Evolutionary conservation across 1,284 basidiomycete species (phyloP).

Genomic region (Chalciporus piperatoides): DNA sequence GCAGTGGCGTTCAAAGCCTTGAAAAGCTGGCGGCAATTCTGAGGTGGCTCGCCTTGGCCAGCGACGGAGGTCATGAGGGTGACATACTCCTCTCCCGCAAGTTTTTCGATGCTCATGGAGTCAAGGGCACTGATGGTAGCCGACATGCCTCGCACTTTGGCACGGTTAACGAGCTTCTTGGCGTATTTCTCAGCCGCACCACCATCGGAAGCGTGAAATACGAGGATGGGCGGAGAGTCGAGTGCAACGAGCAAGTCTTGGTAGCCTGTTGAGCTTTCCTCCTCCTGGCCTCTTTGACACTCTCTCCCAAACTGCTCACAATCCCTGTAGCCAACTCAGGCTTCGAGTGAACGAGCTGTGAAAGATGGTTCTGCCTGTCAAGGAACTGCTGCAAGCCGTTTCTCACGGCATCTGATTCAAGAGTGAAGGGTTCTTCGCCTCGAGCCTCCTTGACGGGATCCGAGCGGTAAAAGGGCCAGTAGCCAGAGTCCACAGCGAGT

Average conservation of each 20-base stretch:
- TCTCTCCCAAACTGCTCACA: conserved; percentile 82
- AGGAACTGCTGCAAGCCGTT: conserved; percentile 94
- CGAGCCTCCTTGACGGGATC: conserved; percentile 78
- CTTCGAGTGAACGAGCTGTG: conserved; percentile 79
- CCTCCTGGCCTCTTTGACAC: conserved; percentile 80
- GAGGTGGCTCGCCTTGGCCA: conserved; percentile 97
- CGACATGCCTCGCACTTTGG: conserved; percentile 82
- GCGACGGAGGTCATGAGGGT: conserved; percentile 92
- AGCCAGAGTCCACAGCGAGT: conserved; percentile 92
- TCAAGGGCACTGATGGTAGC: conserved; percentile 73
- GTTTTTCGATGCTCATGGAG: conserved; percentile 70
- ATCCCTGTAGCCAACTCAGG: conserved; percentile 84
- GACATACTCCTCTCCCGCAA: conserved; percentile 79
- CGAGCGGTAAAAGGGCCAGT: conserved; percentile 99
- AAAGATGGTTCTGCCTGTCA: conserved; percentile 94
- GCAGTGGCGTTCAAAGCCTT: conserved; percentile 79
- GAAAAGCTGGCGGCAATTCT: conserved; percentile 90
- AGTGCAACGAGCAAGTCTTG: conserved; percentile 81
- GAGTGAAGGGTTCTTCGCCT: conserved; percentile 82
- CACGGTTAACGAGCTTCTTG: conserved; percentile 82
- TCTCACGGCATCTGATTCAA: conserved; percentile 94
- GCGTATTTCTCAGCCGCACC: conserved; percentile 95
- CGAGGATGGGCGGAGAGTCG: conserved; percentile 85
- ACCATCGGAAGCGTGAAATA: conserved; percentile 93
- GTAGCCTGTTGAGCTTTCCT: conserved; percentile 86